Evolutionary conservation across 179 eudicot species (phyloP), one percentile per base, ranked within the genome.

Genomic region (Heliamphora pulchella): DNA sequence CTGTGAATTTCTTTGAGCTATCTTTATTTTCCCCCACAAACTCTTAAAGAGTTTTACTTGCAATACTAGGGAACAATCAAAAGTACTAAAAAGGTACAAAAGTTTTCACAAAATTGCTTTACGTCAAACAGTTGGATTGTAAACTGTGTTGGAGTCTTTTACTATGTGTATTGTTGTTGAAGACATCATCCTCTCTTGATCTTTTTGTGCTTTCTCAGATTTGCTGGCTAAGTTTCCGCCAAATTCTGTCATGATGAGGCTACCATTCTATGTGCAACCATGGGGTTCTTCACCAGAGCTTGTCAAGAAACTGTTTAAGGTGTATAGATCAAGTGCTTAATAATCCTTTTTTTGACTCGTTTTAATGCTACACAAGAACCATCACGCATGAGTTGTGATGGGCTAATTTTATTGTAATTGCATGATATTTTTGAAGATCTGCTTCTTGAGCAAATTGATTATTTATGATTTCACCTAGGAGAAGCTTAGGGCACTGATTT

Each of bases 271-370:
- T 80, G 81, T 77, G 80, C 92, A 88, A 80, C 98, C 98, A 51
- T 96, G 98, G 98, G 86, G 79, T 81, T 91, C 94, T 76, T 88
- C 97, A 41, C 84, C 86, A 83, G 93, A 94, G 87, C 91, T 89
- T 69, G 92, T 90, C 75, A 96, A 96, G 91, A 94, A 92, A 78
- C 83, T 96, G 53, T 91, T 96, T 74, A 94, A 94, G 99, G 99
- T 94, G 63, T 18, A 22, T 61, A 74, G 46, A 39, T 74, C 18
- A 77, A 78, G 22, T 11, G 73, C n/a, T 39, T 31, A 46, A 76
- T 61, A 3, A 67, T 68, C 11, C 9, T 2, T 15, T 70, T 80
- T 58, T 75, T 39, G 31, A 11, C 20, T 55, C 74, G 17, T n/a
- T 57, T 58, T 18, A 4, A 44, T 72, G 14, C 62, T 71, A 18